These are phyloP conservation scores for Phycomyces blakesleeanus DNA, from an alignment of 192 early-diverging fungal genomes.

Conservation along the genomic window DNA sequence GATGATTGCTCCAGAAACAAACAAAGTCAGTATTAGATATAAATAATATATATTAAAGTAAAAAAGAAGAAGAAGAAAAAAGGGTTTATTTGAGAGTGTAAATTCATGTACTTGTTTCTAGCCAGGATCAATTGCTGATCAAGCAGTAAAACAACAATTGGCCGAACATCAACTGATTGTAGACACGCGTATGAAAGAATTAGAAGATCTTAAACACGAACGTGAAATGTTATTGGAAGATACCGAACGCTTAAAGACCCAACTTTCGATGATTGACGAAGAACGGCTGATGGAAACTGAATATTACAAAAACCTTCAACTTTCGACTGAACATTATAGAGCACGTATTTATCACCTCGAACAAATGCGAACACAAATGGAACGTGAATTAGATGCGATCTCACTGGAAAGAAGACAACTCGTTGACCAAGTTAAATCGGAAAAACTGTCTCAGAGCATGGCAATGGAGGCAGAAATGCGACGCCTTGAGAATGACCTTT, in stretches of 20 bases:
- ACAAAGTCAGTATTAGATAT: background rate
- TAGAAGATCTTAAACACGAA: constrained; percentile 47
- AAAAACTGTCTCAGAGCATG: constrained; percentile 38
- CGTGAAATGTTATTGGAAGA: constrained; percentile 41
- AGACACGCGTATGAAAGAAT: constrained; percentile 44
- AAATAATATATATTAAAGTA: too few species aligned
- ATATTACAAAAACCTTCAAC: constrained; percentile 45
- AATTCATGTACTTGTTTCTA: background rate
- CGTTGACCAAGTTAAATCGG: constrained; percentile 36
- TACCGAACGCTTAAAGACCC: constrained; percentile 44
- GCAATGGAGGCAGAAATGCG: constrained; percentile 50
- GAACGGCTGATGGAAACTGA: constrained; percentile 47
- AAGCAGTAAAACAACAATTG: constrained; percentile 39
- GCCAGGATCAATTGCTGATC: constrained; percentile 21
- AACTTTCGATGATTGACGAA: constrained; percentile 45
- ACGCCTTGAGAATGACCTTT: constrained; percentile 49
- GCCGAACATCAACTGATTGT: constrained; percentile 43
- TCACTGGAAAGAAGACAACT: constrained; percentile 35
- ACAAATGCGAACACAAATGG: constrained; percentile 35
- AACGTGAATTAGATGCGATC: constrained; percentile 41
- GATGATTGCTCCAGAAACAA: background rate
- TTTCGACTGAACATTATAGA: constrained; percentile 45
- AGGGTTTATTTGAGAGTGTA: background rate
- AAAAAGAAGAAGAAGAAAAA: background rate
- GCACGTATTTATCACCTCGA: constrained; percentile 43